A percentile compares a stretch with the other conserved stretches of the same genome.
phyloP scores from a whole-genome alignment of 768 basidiomycete species.

The Pleurotus cornucopiae region DNA sequence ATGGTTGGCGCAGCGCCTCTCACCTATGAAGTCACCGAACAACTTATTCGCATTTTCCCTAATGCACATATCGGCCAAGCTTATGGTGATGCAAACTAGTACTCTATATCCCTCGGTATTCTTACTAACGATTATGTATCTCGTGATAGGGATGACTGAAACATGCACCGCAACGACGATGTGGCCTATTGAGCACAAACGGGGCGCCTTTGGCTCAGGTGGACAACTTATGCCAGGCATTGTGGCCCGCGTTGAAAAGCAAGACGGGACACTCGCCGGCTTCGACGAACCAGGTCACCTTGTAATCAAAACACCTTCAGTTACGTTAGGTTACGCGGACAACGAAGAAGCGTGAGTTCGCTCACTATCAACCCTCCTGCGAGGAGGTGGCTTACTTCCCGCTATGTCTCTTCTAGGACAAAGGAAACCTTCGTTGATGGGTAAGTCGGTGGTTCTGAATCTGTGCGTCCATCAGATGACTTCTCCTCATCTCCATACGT shows the following conservation, averaged over 20 bases:
- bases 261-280: conserved; percentile 51
- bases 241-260: conserved; percentile 48
- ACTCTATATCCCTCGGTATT: neutral
- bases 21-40: conserved; percentile 46
- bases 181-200: conserved; percentile 41
- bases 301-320: conserved; percentile 47
- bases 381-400: no score
- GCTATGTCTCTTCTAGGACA: conserved; percentile 36
- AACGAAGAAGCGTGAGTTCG: conserved; percentile 57
- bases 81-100: conserved; percentile 36
- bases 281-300: conserved; percentile 62
- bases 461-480: neutral
- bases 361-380: neutral
- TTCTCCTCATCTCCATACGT: neutral
- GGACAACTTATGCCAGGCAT: conserved; percentile 57
- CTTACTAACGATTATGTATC: neutral
- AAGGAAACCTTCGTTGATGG: conserved; percentile 67
- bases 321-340: conserved; percentile 53
- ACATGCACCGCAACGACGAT: conserved; percentile 48
- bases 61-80: conserved; percentile 53
- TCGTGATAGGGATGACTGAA: conserved; percentile 59
- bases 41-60: conserved; percentile 47
- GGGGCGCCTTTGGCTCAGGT: conserved; percentile 53
- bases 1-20: conserved; percentile 61
- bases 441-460: conserved; percentile 24